Conservation (phyloP, 2,329 filamentous ascomycete genomes). For the Hirsutella minnesotensis region DNA sequence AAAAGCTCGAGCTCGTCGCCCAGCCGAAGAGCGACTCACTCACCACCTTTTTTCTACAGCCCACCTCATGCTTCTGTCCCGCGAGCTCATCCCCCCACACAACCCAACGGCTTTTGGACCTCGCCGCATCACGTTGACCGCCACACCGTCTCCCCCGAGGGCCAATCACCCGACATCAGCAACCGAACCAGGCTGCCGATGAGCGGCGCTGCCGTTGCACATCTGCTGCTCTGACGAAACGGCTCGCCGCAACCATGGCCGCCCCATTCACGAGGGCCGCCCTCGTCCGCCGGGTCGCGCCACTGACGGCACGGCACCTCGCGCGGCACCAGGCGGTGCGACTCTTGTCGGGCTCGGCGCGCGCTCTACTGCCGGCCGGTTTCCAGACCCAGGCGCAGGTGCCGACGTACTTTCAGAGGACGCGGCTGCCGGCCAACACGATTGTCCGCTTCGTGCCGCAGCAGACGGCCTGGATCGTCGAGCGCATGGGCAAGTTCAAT, state of each 20-base stretch:
- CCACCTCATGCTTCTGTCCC: too few relatives aligned
- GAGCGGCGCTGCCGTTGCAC: slow-evolving; percentile 3
- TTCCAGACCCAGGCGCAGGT: slow-evolving; percentile 25
- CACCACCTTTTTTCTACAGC: too few relatives aligned
- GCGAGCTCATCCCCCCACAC: too few relatives aligned
- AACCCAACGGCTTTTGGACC: too few relatives aligned
- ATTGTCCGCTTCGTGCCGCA: slow-evolving; percentile 96
- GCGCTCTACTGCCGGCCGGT: slow-evolving; percentile 19
- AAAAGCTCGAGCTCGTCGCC: too few relatives aligned
- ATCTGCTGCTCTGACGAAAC: slow-evolving; percentile 6
- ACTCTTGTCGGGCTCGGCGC: slow-evolving; percentile 18
- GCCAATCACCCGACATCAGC: too few relatives aligned
- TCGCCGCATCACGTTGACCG: too few relatives aligned
- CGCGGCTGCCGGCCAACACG: slow-evolving; percentile 78
- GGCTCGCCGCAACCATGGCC: slow-evolving; percentile 12
- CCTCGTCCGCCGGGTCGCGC: background rate
- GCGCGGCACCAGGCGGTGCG: slow-evolving; percentile 9
- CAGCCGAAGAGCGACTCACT: too few relatives aligned
- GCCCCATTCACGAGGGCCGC: slow-evolving; percentile 13
- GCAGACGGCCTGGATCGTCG: slow-evolving; percentile 98
- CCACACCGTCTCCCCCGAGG: too few relatives aligned
- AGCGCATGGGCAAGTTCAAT: slow-evolving; percentile 98
- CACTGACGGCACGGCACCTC: slow-evolving; percentile 6
- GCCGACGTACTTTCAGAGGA: slow-evolving; percentile 69
- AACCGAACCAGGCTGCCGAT: slow-evolving; percentile 1